Conservation (phyloP, 768 basidiomycete species). For the Daedalea quercina region DNA sequence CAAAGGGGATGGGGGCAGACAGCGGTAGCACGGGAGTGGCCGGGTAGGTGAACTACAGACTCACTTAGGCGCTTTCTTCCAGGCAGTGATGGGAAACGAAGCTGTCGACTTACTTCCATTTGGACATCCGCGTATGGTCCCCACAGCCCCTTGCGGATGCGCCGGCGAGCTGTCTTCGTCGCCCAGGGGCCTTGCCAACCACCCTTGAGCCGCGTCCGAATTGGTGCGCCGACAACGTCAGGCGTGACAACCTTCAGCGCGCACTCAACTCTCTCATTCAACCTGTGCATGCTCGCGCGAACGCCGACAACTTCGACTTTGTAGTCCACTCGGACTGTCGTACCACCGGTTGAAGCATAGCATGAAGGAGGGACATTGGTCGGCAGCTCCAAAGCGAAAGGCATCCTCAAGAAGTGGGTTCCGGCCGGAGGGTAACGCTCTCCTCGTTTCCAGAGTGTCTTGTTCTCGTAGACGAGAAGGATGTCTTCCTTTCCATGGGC, state of each 20-base stretch:
- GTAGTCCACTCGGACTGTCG: slow-evolving; percentile 2
- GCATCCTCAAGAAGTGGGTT: slow-evolving; percentile 7
- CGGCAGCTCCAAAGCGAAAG: slow-evolving; percentile 8
- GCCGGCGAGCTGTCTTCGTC: neutral
- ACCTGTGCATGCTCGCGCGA: slow-evolving; percentile 3
- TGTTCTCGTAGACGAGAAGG: neutral
- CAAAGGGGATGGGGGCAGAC: slow-evolving; percentile 17
- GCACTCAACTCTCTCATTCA: neutral
- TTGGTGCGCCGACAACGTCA: neutral
- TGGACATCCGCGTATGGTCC: slow-evolving; percentile 7
- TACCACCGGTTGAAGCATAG: neutral
- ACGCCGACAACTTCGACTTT: slow-evolving; percentile 9
- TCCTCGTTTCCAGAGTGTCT: slow-evolving; percentile 3
- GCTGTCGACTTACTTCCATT: slow-evolving; percentile 4
- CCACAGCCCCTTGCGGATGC: slow-evolving; percentile 9
- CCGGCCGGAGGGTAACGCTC: slow-evolving; percentile 5
- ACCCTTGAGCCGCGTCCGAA: neutral
- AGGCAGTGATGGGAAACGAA: neutral
- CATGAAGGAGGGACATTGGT: slow-evolving; percentile 7
- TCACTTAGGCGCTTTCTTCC: neutral
- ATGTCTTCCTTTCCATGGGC: neutral
- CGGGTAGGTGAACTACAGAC: neutral
- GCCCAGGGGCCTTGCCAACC: slow-evolving; percentile 1
- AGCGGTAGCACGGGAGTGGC: slow-evolving; percentile 12
- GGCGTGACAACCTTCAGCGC: slow-evolving; percentile 8